These are phyloP conservation scores for Linnemannia zychae DNA, from an alignment of 192 early-diverging fungal genomes.

Conservation along the genomic window DNA sequence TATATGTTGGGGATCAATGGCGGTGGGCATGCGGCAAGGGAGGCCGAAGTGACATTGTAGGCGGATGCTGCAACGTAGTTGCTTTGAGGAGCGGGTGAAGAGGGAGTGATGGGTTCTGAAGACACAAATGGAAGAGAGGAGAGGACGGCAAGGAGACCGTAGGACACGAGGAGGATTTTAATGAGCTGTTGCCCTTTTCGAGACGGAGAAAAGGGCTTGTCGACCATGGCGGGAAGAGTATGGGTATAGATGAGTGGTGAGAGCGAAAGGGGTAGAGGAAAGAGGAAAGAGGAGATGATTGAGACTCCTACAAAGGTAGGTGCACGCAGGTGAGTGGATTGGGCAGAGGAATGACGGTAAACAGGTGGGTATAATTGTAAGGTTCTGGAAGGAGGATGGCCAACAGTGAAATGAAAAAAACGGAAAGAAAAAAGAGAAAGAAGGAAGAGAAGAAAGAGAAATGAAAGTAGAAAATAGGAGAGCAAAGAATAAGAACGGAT, in stretches of 20 bases:
- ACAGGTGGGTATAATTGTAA: background rate
- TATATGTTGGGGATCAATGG: constrained; percentile 18
- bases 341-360: background rate
- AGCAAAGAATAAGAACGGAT: background rate
- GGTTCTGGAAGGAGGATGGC: background rate
- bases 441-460: background rate
- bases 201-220: background rate
- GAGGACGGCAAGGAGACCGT: background rate
- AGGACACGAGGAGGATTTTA: background rate
- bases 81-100: background rate
- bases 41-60: background rate
- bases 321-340: background rate
- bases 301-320: background rate
- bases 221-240: background rate
- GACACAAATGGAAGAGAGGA: background rate
- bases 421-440: background rate
- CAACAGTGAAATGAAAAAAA: background rate
- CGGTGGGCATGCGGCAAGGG: constrained; percentile 3
- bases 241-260: background rate
- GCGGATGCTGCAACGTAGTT: background rate
- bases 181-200: background rate
- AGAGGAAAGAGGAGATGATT: background rate
- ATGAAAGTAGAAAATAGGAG: background rate
- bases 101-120: background rate
- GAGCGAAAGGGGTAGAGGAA: background rate